Evolutionary conservation across 2,329 filamentous ascomycete species (phyloP), one percentile per base, ranked within the genome.

Genomic region (Curvularia sp.): DNA sequence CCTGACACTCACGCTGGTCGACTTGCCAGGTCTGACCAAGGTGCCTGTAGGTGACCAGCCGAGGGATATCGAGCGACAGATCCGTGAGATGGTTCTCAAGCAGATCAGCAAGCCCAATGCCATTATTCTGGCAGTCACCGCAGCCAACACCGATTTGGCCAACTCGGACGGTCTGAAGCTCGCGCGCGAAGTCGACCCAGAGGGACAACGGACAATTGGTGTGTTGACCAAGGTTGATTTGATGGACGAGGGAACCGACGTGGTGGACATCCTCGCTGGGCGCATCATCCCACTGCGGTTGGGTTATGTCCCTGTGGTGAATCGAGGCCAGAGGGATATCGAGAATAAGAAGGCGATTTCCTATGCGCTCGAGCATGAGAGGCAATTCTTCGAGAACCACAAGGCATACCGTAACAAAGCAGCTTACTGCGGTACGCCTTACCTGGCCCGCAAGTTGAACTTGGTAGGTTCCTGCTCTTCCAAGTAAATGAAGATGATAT

Each of bases 321-420:
- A 99, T 84, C 87, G 95, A 81, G 95, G 95, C 49, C 95, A 99
- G 81, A 88, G 95, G 70, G 95, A 99, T 79, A 99, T 99, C 73
- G 95, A 99, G 82, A 97, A 96, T 81, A 97, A 94, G 83, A 96
- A 96, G 82, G 88, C 90, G 38, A 99, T 99, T 75, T 89, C 91
- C 55, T 89, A 89, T 63, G 93, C 95, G 4, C 83, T 99, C 66
- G 94, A 98, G 80, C 88, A 92, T 52, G 95, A 99, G 83, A 96
- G 92, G 85, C 89, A 91, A 76, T 99, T 97, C 79, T 99, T 99
- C 77, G 95, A 99, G 73, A 94, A 94, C 79, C 95, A 99, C 86
- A 96, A 96, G 82, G 94, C 95, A 33, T 99, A 99, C 80, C 87
- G 93, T 61, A 99, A 98, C 82, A 99, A 99, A 88, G 93, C 92